A percentile compares a stretch with the other conserved stretches of the same genome.
Evolutionary conservation across 495 filamentous ascomycete genomes (phyloP).

Genomic region (Ramalina intermedia): DNA sequence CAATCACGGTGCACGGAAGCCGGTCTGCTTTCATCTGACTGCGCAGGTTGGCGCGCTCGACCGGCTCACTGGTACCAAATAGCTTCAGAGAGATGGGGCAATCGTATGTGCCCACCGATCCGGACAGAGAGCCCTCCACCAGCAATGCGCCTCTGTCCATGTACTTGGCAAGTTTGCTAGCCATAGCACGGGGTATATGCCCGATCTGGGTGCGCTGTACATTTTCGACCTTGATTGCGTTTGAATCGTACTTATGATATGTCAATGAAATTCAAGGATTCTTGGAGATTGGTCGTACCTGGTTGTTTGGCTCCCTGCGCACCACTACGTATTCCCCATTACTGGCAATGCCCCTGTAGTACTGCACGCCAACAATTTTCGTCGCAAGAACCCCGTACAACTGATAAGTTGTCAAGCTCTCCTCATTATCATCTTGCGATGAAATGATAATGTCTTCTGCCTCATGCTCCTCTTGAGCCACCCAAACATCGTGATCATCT

Average conservation of each 20-base stretch:
- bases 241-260: constrained; percentile 44
- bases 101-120: constrained; percentile 46
- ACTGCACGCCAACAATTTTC: constrained; percentile 72
- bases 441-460: constrained; percentile 21
- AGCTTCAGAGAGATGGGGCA: constrained; percentile 55
- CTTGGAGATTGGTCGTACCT: constrained; percentile 8
- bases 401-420: constrained; percentile 27
- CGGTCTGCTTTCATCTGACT: constrained; percentile 46
- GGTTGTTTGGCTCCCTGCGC: constrained; percentile 54
- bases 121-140: constrained; percentile 53
- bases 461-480: constrained; percentile 16
- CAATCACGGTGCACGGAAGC: constrained; percentile 34
- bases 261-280: constrained; percentile 1
- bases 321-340: constrained; percentile 57
- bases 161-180: constrained; percentile 57
- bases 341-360: constrained; percentile 59
- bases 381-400: constrained; percentile 38
- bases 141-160: constrained; percentile 41
- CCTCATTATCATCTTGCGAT: constrained; percentile 30
- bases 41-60: constrained; percentile 36
- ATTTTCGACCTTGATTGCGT: constrained; percentile 71
- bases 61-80: constrained; percentile 47
- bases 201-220: constrained; percentile 69
- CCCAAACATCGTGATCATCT: constrained; percentile 11
- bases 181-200: constrained; percentile 53